Base-by-base conservation (phyloP, 1,139 yeast genomes). In the Pichia norvegensis region DNA sequence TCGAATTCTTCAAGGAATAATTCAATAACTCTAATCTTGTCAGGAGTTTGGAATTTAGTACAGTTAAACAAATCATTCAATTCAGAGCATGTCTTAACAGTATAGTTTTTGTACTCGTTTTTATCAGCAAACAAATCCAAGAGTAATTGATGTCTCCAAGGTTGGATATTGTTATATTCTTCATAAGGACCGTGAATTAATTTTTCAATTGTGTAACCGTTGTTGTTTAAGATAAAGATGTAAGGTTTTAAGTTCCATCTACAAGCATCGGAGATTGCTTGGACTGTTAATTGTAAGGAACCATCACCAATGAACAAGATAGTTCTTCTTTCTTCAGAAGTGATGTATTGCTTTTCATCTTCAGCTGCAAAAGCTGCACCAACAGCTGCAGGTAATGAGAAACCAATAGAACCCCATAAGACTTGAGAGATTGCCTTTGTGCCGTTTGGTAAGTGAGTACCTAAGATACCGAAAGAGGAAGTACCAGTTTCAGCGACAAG, bases 391-490 rank as follows among this genome's bases (percentile, higher is more conserved):
- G 95, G 95, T 41, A 85, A 86, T 29, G 95, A 79, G 72, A 72
- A 86, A 59, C 95, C 95, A 65, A 86, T 85, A 41, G 95, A 84
- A 49, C 95, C 95, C 90, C 94, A 86, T 61, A 86, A 72, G 41
- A 85, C 94, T 69, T 86, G 95, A 45, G 94, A 84, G 54, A 86
- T 85, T 60, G 95, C 95, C 54, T 76, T 67, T 40, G 81, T 73
- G 63, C 80, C 69, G 60, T 74, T 69, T 53, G 95, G 95, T 79
- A 83, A 85, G 61, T 78, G 77, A 40, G 92, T 74, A 62, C 81
- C 85, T 56, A 82, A 76, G 55, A 86, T 80, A 68, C 95, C 95
- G 62, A 86, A 85, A 36, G 94, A 86, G 33, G 95, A 81, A 38
- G 95, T 86, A 68, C 95, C 95, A 41, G 95, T 85, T 67, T 86